These are phyloP conservation scores for Penicillium steckii DNA, from an alignment of 495 filamentous ascomycete species.

Conservation along the genomic window DNA sequence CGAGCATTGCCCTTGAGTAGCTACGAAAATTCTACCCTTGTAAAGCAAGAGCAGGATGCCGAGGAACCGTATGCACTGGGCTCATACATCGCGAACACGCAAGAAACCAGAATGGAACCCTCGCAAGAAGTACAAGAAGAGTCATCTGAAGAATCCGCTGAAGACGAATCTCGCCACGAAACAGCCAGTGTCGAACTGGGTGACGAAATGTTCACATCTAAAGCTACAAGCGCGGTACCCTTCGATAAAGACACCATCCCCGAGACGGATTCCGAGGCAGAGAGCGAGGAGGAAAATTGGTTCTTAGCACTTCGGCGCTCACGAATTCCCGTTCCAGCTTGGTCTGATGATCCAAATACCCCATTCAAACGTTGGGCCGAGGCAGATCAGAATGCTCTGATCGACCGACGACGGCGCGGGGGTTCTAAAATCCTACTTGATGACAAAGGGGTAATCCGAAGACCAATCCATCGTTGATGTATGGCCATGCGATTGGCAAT, in stretches of 20 bases:
- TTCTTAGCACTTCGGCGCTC: slow-evolving; percentile 34
- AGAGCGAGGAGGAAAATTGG: slow-evolving; percentile 32
- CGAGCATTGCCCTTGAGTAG: background rate
- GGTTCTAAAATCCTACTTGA: slow-evolving; percentile 27
- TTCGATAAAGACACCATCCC: background rate
- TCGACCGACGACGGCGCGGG: slow-evolving; percentile 27
- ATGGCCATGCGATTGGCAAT: background rate
- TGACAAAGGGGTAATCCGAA: slow-evolving; percentile 35
- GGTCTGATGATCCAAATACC: slow-evolving; percentile 38
- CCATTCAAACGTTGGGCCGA: slow-evolving; percentile 45
- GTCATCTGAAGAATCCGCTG: slow-evolving; percentile 11
- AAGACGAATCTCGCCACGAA: slow-evolving; percentile 30
- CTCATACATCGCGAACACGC: background rate
- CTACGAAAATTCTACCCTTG: background rate
- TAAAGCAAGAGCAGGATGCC: background rate
- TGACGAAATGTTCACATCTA: slow-evolving; percentile 22
- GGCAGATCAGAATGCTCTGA: slow-evolving; percentile 33
- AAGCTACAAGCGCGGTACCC: background rate
- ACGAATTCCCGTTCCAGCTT: slow-evolving; percentile 19
- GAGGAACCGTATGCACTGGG: background rate
- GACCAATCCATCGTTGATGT: slow-evolving; percentile 13
- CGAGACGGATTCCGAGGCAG: slow-evolving; percentile 8
- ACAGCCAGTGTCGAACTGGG: slow-evolving; percentile 46
- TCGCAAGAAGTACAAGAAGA: slow-evolving; percentile 11
- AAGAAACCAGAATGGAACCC: background rate